These are phyloP conservation scores for Mariannaea elegans DNA, from an alignment of 2,329 filamentous ascomycete genomes.

Conservation along the genomic window DNA sequence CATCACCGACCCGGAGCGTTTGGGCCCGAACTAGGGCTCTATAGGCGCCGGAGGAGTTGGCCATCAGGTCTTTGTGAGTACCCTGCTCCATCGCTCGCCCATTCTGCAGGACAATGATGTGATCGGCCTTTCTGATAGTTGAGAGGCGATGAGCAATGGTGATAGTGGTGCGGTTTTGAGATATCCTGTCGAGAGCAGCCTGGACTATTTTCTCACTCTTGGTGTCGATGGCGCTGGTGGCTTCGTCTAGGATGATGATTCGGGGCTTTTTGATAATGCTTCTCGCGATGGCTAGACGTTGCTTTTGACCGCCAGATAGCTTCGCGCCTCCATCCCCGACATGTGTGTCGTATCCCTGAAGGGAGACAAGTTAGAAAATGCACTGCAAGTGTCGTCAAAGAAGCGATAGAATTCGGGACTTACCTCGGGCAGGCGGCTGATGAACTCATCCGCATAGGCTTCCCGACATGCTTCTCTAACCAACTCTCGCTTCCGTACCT, in stretches of 20 bases:
- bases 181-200: conserved; percentile 48
- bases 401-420: not conserved
- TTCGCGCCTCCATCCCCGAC: conserved; percentile 66
- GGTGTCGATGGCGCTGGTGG: conserved; percentile 63
- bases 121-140: conserved; percentile 69
- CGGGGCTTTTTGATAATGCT: conserved; percentile 62
- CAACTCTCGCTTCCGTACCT: conserved; percentile 50
- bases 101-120: conserved; percentile 70
- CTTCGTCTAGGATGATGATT: conserved; percentile 74
- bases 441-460: conserved; percentile 63
- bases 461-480: conserved; percentile 60
- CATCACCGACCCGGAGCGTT: conserved; percentile 3
- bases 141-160: conserved; percentile 71
- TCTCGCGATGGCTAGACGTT: conserved; percentile 64
- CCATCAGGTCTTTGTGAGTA: conserved; percentile 66
- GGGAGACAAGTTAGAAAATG: not conserved
- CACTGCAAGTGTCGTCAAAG: too few relatives aligned
- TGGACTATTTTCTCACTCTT: conserved; percentile 55
- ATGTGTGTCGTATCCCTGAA: conserved; percentile 57
- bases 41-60: conserved; percentile 49
- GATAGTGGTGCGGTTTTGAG: conserved; percentile 65
- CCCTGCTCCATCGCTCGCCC: conserved; percentile 70
- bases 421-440: conserved; percentile 53
- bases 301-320: conserved; percentile 64
- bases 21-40: conserved; percentile 37